Conservation (phyloP, 345 rosid genomes). For the Eucalyptus curtisii region DNA sequence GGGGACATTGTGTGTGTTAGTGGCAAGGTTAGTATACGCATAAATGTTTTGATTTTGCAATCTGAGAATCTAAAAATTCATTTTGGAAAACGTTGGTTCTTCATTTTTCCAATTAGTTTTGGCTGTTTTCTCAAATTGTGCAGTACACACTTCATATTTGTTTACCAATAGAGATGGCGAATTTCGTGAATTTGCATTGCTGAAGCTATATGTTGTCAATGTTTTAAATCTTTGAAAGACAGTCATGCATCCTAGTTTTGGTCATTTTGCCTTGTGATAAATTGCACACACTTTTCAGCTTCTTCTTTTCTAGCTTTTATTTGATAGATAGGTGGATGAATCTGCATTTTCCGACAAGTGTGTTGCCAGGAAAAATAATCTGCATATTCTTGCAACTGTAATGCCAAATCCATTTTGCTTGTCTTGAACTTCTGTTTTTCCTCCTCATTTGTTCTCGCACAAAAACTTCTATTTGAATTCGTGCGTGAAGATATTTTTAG, state of each 20-base stretch:
- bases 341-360: neutral
- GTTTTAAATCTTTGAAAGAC: neutral
- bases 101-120: neutral
- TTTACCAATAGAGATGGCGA: neutral
- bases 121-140: neutral
- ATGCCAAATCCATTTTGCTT: neutral
- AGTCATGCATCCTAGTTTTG: neutral
- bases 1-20: slow-evolving; percentile 84
- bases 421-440: neutral
- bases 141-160: neutral
- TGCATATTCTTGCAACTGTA: neutral
- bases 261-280: neutral
- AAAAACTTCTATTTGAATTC: neutral
- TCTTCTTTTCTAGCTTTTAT: neutral
- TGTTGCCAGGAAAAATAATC: neutral
- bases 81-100: neutral
- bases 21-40: slow-evolving; percentile 51
- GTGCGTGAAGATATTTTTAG: neutral
- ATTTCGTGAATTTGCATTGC: neutral
- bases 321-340: neutral
- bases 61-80: neutral
- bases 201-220: neutral
- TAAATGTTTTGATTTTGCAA: neutral
- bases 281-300: neutral
- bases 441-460: neutral